phyloP scores from a whole-genome alignment of 768 basidiomycete species.

The Termitomyces sp. region DNA sequence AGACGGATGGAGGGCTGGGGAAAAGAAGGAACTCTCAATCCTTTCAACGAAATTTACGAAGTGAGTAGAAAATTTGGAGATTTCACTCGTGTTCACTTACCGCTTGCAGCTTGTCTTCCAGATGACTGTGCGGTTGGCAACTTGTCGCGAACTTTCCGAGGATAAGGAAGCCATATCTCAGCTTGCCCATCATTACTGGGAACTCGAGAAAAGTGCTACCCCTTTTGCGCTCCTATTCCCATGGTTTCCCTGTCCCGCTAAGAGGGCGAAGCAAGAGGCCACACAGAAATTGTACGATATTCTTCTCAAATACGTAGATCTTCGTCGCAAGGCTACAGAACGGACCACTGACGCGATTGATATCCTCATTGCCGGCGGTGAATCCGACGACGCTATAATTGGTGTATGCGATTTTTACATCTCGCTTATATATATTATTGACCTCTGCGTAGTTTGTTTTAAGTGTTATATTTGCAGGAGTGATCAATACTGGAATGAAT shows the following conservation, averaged over 20 bases:
- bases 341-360: constrained; percentile 16
- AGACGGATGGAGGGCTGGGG: constrained; percentile 11
- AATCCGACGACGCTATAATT: constrained; percentile 18
- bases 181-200: constrained; percentile 8
- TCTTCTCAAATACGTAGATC: constrained; percentile 12
- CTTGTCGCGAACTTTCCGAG: constrained; percentile 14
- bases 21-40: constrained; percentile 11
- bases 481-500: constrained; percentile 28
- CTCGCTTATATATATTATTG: neutral
- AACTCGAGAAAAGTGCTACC: constrained; percentile 11
- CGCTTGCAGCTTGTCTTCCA: constrained; percentile 14
- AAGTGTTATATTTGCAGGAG: constrained; percentile 29
- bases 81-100: neutral
- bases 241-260: constrained; percentile 18
- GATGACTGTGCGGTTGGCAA: constrained; percentile 14
- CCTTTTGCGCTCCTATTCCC: constrained; percentile 16
- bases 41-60: constrained; percentile 14
- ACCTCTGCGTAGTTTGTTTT: constrained; percentile 20
- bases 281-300: constrained; percentile 12
- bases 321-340: constrained; percentile 7
- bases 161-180: constrained; percentile 11
- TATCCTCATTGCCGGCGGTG: constrained; percentile 15
- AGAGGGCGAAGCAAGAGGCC: constrained; percentile 12
- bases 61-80: neutral
- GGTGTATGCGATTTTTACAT: constrained; percentile 10